Evolutionary conservation across 2,329 filamentous ascomycete species (phyloP), one percentile per base, ranked within the genome.

Genomic region (Botryosphaeria agaves): DNA sequence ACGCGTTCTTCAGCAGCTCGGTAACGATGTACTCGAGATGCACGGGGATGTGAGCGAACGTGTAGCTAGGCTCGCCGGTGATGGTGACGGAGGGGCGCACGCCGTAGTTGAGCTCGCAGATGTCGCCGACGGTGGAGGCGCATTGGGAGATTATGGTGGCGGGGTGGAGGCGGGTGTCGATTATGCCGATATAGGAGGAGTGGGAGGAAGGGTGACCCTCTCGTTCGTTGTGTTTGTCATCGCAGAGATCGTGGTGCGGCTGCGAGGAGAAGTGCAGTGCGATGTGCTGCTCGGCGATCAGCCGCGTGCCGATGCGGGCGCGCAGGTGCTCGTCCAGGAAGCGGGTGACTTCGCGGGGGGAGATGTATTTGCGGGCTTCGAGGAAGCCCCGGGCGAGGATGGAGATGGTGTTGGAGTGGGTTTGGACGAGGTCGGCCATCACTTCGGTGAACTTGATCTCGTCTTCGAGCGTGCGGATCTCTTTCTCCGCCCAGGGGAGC

Each of bases 1-100:
- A 98, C 1, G 85, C 82, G 47, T 98, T 98, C 55, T 98, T 98
- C 34, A 98, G 67, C 1, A 98, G 66, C 54, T 98, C 89, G 0
- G 87, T 98, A 39, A 94, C 71, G 39, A 98, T 94, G 53, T 98
- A 98, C 55, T 95, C 87, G 15, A 98, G 68, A 52, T 98, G 89
- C 51, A 92, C 89, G 9, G 89, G 89, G 6, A 98, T 76, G 46
- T 91, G 89, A 14, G 87, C 84, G 47, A 98, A 92, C 0, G 74
- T 76, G n/a, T 85, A 83, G 30, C 79, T 75, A 0, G 79, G 75
- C 49, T 91, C 77, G 39, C 89, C 89, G 40, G 85, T 79, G 44
- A 98, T 77, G 28, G 76, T 59, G 44, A 93, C 66, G 2, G 66
- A 68, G 0, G 89, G 89, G 0, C 89, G 72, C 2, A 91, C 73